Evolutionary conservation across 345 rosid genomes (phyloP).

Genomic region (Citrus hindsii): DNA sequence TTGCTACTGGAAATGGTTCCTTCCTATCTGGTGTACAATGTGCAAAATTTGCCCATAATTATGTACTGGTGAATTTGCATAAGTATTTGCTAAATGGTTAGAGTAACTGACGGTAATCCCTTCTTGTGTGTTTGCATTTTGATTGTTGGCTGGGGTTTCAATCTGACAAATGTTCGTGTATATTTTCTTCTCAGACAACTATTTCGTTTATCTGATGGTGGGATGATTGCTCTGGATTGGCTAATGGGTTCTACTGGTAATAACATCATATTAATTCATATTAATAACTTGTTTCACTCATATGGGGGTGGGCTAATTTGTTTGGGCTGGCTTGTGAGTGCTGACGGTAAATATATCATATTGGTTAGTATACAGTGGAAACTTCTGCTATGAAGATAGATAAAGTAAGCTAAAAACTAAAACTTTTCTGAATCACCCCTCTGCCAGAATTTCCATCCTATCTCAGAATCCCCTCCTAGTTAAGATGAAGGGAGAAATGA

Average conservation of each 20-base stretch:
- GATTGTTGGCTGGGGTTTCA: neutral
- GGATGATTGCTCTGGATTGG: conserved; percentile 93
- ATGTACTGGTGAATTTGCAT: neutral
- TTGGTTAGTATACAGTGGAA: neutral
- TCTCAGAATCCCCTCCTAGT: too few species aligned
- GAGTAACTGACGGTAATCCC: neutral
- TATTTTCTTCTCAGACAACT: conserved; percentile 44
- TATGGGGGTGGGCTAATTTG: conserved; percentile 84
- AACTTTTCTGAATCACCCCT: too few species aligned
- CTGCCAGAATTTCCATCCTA: too few species aligned
- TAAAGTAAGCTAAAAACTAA: too few species aligned
- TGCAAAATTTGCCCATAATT: neutral
- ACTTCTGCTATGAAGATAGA: neutral
- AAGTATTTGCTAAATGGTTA: neutral
- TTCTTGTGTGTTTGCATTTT: neutral
- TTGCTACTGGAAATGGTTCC: neutral
- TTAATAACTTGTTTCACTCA: neutral
- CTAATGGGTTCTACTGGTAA: conserved; percentile 57
- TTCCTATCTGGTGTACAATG: neutral
- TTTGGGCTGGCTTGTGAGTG: conserved; percentile 64
- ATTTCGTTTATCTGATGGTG: conserved; percentile 77
- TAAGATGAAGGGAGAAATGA: neutral
- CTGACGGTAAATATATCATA: conserved; percentile 40
- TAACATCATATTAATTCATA: neutral
- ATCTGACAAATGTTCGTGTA: neutral